phyloP scores from a whole-genome alignment of 2,329 filamentous ascomycete genomes.

The Scolecobasidium constrictum region DNA sequence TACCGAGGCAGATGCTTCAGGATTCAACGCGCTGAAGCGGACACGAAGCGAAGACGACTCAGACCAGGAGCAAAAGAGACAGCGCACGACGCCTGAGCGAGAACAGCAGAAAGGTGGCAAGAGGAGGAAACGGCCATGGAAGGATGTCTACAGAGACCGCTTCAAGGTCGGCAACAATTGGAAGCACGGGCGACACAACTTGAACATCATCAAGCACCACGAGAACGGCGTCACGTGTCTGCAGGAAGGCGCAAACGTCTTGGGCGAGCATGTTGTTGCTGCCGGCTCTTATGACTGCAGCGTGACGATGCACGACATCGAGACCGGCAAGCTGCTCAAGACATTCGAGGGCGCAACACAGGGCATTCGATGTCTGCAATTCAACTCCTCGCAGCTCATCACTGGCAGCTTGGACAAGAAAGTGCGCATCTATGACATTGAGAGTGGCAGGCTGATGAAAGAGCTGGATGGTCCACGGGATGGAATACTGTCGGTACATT shows the following conservation, averaged over 20 bases:
- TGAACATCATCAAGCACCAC: slow-evolving; percentile 76
- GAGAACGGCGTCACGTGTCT: slow-evolving; percentile 76
- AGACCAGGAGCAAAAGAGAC: slow-evolving; percentile 26
- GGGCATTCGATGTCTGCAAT: slow-evolving; percentile 81
- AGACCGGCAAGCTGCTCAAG: slow-evolving; percentile 76
- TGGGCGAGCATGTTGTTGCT: slow-evolving; percentile 83
- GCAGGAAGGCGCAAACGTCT: slow-evolving; percentile 31
- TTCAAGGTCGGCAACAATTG: slow-evolving; percentile 96
- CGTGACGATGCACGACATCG: slow-evolving; percentile 92
- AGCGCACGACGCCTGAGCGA: not conserved
- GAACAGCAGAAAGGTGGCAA: not conserved
- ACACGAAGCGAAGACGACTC: slow-evolving; percentile 18
- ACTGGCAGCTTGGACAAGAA: slow-evolving; percentile 81
- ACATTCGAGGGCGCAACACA: slow-evolving; percentile 73
- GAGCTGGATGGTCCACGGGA: slow-evolving; percentile 69
- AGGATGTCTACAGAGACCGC: slow-evolving; percentile 89
- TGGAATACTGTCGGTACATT: slow-evolving; percentile 80
- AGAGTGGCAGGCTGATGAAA: slow-evolving; percentile 74
- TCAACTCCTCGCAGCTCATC: slow-evolving; percentile 84
- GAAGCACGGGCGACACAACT: slow-evolving; percentile 85
- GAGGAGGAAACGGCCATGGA: slow-evolving; percentile 59
- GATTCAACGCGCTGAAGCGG: not conserved
- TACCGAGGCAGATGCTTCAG: not conserved
- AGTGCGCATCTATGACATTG: slow-evolving; percentile 94
- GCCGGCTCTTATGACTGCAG: slow-evolving; percentile 93